These are phyloP conservation scores for Trichophyton equinum DNA, from an alignment of 2,329 filamentous ascomycete species.

Conservation along the genomic window DNA sequence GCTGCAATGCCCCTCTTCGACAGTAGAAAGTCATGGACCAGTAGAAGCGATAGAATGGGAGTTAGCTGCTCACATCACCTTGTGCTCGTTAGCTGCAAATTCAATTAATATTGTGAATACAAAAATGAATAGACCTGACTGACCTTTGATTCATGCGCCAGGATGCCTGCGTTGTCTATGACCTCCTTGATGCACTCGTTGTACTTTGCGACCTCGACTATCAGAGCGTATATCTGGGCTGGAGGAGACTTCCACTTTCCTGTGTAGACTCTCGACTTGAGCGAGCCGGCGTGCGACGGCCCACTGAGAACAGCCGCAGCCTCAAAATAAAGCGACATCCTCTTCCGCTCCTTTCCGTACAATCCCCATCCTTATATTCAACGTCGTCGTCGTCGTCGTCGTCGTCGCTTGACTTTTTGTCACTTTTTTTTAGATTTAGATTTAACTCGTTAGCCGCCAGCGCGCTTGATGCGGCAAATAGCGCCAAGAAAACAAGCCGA, in stretches of 20 bases:
- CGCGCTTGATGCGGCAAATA: background rate
- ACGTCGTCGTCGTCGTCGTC: background rate
- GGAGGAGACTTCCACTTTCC: conserved; percentile 66
- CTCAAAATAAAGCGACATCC: conserved; percentile 93
- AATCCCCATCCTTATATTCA: background rate
- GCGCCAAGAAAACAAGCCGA: background rate
- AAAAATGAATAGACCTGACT: conserved; percentile 12
- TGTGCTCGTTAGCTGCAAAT: background rate
- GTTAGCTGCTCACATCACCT: conserved; percentile 48
- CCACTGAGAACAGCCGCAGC: conserved; percentile 61
- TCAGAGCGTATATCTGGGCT: conserved; percentile 74
- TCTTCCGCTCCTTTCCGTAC: background rate
- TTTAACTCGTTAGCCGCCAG: background rate
- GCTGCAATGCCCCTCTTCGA: conserved; percentile 72
- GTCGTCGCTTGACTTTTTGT: too few species aligned
- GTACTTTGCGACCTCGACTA: conserved; percentile 83
- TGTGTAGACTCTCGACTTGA: conserved; percentile 73
- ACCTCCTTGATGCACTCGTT: conserved; percentile 74
- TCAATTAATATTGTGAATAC: too few species aligned
- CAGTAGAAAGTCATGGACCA: conserved; percentile 76
- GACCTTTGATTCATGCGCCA: conserved; percentile 77
- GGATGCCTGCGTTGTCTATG: conserved; percentile 65
- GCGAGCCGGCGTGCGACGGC: conserved; percentile 50
- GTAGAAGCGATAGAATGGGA: conserved; percentile 63
- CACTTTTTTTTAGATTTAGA: too few species aligned